Base-by-base conservation (phyloP, 2,329 filamentous ascomycete species). In the Pseudocercospora macadamiae region DNA sequence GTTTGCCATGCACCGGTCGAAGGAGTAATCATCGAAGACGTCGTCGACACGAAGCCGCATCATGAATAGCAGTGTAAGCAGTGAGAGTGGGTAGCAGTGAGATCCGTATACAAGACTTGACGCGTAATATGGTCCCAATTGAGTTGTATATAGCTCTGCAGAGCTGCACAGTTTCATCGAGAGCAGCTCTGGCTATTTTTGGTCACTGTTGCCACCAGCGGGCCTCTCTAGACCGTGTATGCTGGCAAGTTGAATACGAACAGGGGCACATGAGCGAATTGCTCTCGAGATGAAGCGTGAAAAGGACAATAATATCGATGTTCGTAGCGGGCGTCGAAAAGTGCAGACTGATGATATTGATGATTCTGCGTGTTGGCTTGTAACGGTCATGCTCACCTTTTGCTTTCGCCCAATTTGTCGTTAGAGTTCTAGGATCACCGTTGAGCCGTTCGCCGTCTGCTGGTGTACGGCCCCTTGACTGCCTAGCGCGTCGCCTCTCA, bases 231-330 rank as follows among this genome's bases (percentile, higher is more conserved):
- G 39, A 55, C 47, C 57, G 42, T 47, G 45, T 18, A 39, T 32
- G 52, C 44, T 30, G 36, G 51, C 34, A 18, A 60, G 52, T 52
- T 48, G 57, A 60, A 60, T 60, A 60, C 57, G 57, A 60, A 47
- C 54, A 42, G 19, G 12, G 16, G 39, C 39, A 45, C 21, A 19
- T 21, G 39, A 23, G 42, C 42, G 14, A 18, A 14, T 14, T 12
- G 21, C 6, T 12, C 21, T 14, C 42, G 12, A 14, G n/a, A 47
- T 47, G 42, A 23, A 23, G 42, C 14, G 21, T 21, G 18, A 45
- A 21, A 32, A n/a, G n/a, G n/a, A 21, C 16, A 39, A 39, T 39
- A 4, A 19, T 10, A 39, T 21, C 16, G 5, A 39, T 39, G 36
- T 4, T 39, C n/a, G 36, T 18, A 39, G 36, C 36, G 16, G 21